Evolutionary conservation across 2,329 filamentous ascomycete species (phyloP), one percentile per base, ranked within the genome.

Genomic region (Daldinia eschscholtzii): DNA sequence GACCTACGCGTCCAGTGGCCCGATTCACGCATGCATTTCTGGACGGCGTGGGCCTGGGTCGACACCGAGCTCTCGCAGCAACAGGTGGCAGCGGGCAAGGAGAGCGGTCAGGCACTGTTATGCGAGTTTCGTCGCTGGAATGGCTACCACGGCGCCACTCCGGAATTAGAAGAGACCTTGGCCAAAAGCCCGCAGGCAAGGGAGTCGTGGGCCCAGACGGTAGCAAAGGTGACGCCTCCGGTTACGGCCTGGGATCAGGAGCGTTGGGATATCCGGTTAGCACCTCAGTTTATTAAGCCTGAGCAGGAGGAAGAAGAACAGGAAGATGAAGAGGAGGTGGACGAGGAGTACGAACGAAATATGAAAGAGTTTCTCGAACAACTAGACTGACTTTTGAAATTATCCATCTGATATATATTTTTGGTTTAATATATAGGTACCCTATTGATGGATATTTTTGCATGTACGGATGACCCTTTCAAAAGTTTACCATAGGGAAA

Each of bases 201-300:
- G 39, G 56, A 60, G 13, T 64, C 62, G 35, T 64, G 56, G 62
- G 48, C 37, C 13, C 37, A 18, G 7, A 35, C 35, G 0, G 48
- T 64, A 37, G 62, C 37, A 12, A 48, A 55, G 28, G 48, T 59
- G 56, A 64, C 41, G 56, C 62, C 62, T 33, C 56, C 62, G 7
- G 55, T 64, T 41, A 58, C 55, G 12, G 44, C 39, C 55, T 64
- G 61, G 61, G 61, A 44, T 26, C 61, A 64, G n/a, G 55, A 55
- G 61, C 55, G 61, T 33, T 64, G 61, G 61, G 46, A 64, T n/a
- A 39, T 59, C 9, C 23, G 41, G 26, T 18, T 37, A 18, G 46
- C n/a, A 10, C 35, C 35, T 10, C 3, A 15, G 2, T 15, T 13
- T 13, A 39, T 39, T 15, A 39, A 12, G 4, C 35, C 12, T 4